Base-by-base conservation (phyloP, 306 rosid species). In the Trifolium subterraneum region DNA sequence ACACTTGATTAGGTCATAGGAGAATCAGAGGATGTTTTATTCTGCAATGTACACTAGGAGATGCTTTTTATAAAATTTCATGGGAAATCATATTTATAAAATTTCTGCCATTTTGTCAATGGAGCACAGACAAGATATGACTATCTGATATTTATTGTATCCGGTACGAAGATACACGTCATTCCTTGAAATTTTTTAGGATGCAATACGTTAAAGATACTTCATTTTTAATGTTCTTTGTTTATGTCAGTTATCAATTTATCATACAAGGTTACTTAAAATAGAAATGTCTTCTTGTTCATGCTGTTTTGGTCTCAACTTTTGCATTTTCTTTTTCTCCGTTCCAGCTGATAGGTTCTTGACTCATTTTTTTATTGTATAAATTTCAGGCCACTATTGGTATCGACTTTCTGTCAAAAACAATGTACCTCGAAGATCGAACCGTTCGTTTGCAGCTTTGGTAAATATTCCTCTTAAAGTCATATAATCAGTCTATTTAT, bases 381-480 rank as follows among this genome's bases (percentile, higher is more conserved):
- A 35, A 41, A 55, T 70, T 86, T 84, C 90, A 93, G 97, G 98
- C 98, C 55, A 93, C 98, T 15, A 93, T 93, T 51, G 98, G 98
- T 58, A 93, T 93, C 29, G 97, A 93, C 81, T 93, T 93, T 86
- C 84, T 93, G 84, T 93, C 97, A n/a, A 93, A 93, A 82, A 93
- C 98, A 39, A 93, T 93, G 98, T 93, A 91, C 82, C 96, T 93
- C 76, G 97, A 93, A 89, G 98, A 93, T 79, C 92, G 98, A 76
- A 93, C 98, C 14, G 93, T 93, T 81, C 98, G 97, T 68, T 84
- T 93, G 90, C 98, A 93, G 92, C 97, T 93, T 41, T 93, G 98
- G 98, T 93, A 83, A 58, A 48, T 55, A 25, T 55, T 44, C 69
- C 65, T 64, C 18, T 80, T 78, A 76, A 64, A 63, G 31, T 54